phyloP scores from a whole-genome alignment of 169 alveolate genomes.

The Cryptosporidium viatorum region DNA sequence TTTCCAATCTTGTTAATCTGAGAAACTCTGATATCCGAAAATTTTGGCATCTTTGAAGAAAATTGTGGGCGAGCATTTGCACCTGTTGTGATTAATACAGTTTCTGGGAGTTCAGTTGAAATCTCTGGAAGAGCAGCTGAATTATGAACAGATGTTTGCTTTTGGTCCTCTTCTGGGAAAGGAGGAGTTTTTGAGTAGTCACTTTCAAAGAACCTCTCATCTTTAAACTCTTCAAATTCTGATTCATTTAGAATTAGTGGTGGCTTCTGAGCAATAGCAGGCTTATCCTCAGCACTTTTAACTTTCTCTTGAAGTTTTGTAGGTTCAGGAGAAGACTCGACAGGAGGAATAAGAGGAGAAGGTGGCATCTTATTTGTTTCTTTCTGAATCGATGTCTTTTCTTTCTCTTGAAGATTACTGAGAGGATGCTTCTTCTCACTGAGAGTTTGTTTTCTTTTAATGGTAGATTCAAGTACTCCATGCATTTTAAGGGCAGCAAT shows the following conservation, averaged over 20 bases:
- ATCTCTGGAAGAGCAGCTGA: background rate
- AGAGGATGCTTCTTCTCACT: background rate
- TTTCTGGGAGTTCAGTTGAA: background rate
- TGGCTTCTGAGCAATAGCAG: background rate
- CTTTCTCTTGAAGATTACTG: background rate
- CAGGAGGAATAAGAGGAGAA: too few species aligned
- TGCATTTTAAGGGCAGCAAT: slow-evolving; percentile 55
- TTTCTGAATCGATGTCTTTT: background rate
- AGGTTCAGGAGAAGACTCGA: background rate
- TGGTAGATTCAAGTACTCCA: background rate
- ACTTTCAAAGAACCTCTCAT: slow-evolving; percentile 47
- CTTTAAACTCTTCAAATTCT: slow-evolving; percentile 47
- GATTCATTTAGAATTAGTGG: slow-evolving; percentile 25
- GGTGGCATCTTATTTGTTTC: background rate
- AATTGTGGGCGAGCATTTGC: background rate
- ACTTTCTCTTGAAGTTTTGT: background rate
- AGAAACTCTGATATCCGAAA: slow-evolving; percentile 17
- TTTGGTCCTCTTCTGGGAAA: background rate
- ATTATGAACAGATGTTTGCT: background rate
- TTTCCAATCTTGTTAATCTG: background rate
- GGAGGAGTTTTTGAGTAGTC: slow-evolving; percentile 57
- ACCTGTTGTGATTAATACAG: background rate
- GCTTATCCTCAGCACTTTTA: background rate
- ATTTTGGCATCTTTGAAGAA: background rate
- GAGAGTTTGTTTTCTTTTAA: background rate